A percentile compares a stretch with the other conserved stretches of the same genome.
Conservation (phyloP, 1,139 yeast species). For the Zygoascus sp. region DNA sequence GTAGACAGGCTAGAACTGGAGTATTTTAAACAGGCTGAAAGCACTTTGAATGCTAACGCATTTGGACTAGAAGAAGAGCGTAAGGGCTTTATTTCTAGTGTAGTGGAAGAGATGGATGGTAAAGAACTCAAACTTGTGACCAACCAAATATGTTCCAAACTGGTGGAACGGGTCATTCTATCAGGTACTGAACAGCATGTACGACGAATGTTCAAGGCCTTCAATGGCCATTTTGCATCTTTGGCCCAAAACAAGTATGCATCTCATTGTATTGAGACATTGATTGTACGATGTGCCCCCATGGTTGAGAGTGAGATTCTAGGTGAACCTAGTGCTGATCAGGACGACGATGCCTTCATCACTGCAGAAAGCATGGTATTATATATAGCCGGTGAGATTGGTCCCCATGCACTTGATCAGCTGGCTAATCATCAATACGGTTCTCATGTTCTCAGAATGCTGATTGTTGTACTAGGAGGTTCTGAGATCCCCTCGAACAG, state of each 20-base stretch:
- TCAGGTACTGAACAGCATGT: constrained; percentile 62
- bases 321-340: constrained; percentile 36
- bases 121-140: constrained; percentile 90
- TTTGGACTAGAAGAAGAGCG: constrained; percentile 74
- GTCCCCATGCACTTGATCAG: constrained; percentile 47
- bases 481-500: constrained; percentile 76
- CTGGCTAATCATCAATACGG: constrained; percentile 71
- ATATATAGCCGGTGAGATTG: constrained; percentile 61
- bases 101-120: constrained; percentile 80
- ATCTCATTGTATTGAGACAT: constrained; percentile 88
- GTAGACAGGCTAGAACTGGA: constrained; percentile 81
- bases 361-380: constrained; percentile 63
- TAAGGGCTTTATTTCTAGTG: constrained; percentile 65
- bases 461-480: constrained; percentile 70
- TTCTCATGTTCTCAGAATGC: constrained; percentile 76
- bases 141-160: constrained; percentile 89
- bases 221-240: constrained; percentile 68
- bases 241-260: constrained; percentile 84
- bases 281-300: constrained; percentile 71
- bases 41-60: constrained; percentile 74
- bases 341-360: constrained; percentile 37
- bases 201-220: constrained; percentile 56
- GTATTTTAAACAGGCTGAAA: constrained; percentile 88
- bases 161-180: constrained; percentile 80
- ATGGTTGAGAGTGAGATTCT: constrained; percentile 66